Evolutionary conservation across 345 rosid species (phyloP).

Genomic region (Dovyalis caffra): DNA sequence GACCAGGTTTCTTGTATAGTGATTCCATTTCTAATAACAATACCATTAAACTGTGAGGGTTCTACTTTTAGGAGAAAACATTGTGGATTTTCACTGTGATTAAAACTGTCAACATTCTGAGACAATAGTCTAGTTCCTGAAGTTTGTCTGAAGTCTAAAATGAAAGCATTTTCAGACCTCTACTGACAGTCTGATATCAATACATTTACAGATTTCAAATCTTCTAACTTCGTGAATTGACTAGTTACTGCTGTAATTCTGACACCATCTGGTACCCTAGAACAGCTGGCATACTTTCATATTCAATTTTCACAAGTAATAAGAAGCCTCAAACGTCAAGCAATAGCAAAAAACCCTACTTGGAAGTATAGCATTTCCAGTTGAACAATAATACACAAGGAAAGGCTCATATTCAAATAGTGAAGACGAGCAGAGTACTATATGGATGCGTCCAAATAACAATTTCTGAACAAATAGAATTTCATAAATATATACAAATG

Average conservation of each 20-base stretch:
- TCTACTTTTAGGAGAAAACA: background rate
- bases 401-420: background rate
- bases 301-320: background rate
- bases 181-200: background rate
- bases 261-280: background rate
- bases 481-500: background rate
- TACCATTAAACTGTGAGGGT: background rate
- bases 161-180: background rate
- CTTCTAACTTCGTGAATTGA: background rate
- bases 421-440: background rate
- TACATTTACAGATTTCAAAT: background rate
- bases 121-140: background rate
- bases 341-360: background rate
- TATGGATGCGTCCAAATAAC: background rate
- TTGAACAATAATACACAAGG: background rate
- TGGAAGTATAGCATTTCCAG: background rate
- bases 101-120: background rate
- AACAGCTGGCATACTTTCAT: background rate
- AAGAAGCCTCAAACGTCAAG: background rate
- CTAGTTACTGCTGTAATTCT: background rate
- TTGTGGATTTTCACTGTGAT: background rate
- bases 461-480: background rate
- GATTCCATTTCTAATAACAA: background rate
- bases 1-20: background rate
- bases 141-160: background rate